Conservation (phyloP, 73 alveolate species). For the Uronychia binucleata region DNA sequence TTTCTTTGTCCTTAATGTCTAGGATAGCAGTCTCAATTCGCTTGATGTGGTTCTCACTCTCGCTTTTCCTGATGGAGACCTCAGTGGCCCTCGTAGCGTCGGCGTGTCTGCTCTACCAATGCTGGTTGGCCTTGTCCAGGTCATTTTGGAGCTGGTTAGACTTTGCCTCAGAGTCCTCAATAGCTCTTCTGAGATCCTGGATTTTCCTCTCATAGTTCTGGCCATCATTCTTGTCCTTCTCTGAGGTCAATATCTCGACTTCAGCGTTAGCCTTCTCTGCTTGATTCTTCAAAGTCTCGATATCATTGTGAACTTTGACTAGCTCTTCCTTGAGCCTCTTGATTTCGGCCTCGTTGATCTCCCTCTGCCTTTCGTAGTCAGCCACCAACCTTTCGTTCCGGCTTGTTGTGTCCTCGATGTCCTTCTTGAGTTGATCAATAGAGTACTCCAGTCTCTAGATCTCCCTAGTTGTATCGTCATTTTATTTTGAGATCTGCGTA, state of each 20-base stretch:
- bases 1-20: conserved; percentile 24
- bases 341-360: conserved; percentile 26
- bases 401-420: conserved; percentile 6
- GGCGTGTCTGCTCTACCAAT: conserved; percentile 32
- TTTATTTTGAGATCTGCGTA: neutral
- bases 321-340: conserved; percentile 6
- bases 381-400: neutral
- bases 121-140: conserved; percentile 18
- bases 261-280: conserved; percentile 29
- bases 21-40: conserved; percentile 5
- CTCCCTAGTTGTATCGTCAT: conserved; percentile 2
- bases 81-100: conserved; percentile 30
- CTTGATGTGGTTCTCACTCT: conserved; percentile 10
- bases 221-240: conserved; percentile 46
- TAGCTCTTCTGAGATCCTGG: conserved; percentile 20
- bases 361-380: conserved; percentile 34
- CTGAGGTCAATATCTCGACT: conserved; percentile 20
- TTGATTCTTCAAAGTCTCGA: conserved; percentile 5
- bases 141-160: conserved; percentile 36
- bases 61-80: conserved; percentile 39
- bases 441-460: conserved; percentile 16
- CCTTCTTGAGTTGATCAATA: conserved; percentile 25
- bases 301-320: conserved; percentile 34
- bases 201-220: conserved; percentile 41
- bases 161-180: conserved; percentile 38